These are phyloP conservation scores for Penicillium sp. DNA, from an alignment of 2,329 filamentous ascomycete species.

Conservation along the genomic window DNA sequence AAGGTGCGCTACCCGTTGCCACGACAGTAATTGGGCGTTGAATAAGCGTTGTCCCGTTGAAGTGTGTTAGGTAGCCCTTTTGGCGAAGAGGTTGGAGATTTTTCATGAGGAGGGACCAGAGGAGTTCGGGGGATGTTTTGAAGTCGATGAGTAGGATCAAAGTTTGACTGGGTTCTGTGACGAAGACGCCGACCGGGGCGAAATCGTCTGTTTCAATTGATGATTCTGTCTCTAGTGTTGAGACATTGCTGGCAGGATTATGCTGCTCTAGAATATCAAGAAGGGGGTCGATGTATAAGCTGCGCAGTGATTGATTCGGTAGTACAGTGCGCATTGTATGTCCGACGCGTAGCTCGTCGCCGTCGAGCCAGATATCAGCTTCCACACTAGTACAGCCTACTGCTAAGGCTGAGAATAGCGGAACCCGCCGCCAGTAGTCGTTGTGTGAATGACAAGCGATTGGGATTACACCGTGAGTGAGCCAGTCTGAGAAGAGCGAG, in stretches of 20 bases:
- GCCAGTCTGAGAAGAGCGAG: constrained; percentile 16
- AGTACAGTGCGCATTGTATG: constrained; percentile 64
- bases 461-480: constrained; percentile 53
- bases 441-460: constrained; percentile 71
- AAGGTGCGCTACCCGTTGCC: constrained; percentile 56
- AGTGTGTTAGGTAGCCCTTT: constrained; percentile 53
- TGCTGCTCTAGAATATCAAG: constrained; percentile 62
- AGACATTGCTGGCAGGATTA: constrained; percentile 44
- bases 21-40: constrained; percentile 55
- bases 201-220: neutral
- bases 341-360: constrained; percentile 66
- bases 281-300: constrained; percentile 70
- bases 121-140: constrained; percentile 60
- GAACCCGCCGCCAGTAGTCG: constrained; percentile 70
- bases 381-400: constrained; percentile 69
- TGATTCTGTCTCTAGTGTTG: neutral
- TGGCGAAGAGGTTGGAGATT: constrained; percentile 52
- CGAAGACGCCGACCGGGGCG: constrained; percentile 61
- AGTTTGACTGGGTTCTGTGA: constrained; percentile 58
- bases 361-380: constrained; percentile 71
- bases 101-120: constrained; percentile 36
- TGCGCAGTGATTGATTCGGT: constrained; percentile 62
- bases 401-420: constrained; percentile 66
- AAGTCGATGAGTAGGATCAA: constrained; percentile 72
- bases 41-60: constrained; percentile 45